These are phyloP conservation scores for Avena eriantha DNA, from an alignment of 176 grass and related monocot genomes.

Conservation along the genomic window DNA sequence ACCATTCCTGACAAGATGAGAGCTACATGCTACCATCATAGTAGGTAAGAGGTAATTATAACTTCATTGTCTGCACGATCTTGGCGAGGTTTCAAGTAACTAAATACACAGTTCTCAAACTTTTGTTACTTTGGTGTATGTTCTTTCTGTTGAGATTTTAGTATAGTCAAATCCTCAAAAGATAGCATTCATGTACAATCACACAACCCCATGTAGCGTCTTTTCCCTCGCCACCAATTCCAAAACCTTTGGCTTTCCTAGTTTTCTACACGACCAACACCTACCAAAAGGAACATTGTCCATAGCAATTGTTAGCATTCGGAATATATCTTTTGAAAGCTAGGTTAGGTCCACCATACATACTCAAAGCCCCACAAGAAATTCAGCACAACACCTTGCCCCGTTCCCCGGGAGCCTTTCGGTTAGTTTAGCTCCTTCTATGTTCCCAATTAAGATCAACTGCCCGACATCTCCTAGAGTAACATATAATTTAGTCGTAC, in stretches of 20 bases:
- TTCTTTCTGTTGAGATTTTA: neutral
- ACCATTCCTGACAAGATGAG: slow-evolving; percentile 15
- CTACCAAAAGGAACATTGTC: slow-evolving; percentile 37
- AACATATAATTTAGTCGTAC: neutral
- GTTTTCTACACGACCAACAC: slow-evolving; percentile 35
- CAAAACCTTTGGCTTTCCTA: slow-evolving; percentile 43
- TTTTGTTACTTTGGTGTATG: neutral
- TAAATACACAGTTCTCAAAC: neutral
- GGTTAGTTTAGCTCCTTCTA: neutral
- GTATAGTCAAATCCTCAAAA: slow-evolving; percentile 16
- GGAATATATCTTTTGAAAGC: neutral
- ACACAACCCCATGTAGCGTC: neutral
- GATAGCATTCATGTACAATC: neutral
- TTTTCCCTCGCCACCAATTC: slow-evolving; percentile 21
- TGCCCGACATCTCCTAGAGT: neutral
- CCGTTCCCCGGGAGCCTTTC: neutral
- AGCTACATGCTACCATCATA: neutral
- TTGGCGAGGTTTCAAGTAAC: neutral
- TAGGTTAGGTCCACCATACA: neutral
- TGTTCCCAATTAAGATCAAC: neutral
- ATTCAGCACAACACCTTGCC: neutral
- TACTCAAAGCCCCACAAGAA: neutral
- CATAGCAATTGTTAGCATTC: neutral
- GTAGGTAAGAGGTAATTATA: neutral
- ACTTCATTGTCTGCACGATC: neutral